Base-by-base conservation (phyloP, 257 asterid species). In the Solanum chilense region DNA sequence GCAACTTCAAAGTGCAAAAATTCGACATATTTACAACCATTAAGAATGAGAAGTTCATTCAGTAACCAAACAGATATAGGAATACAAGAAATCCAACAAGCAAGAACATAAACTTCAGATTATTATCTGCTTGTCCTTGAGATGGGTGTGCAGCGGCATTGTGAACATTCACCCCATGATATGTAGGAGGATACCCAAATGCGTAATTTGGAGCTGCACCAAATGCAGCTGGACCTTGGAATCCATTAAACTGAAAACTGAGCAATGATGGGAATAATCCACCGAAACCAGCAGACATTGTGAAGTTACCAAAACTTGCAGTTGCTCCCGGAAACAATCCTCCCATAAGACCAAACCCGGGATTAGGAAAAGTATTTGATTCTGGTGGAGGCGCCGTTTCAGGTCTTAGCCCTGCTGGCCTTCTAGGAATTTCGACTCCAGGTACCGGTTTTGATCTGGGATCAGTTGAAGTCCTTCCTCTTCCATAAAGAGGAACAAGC, bases 401-500 rank as follows among this genome's bases (percentile, higher is more conserved):
- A 6, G 96, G 95, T 85, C 99, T 92, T 90, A 91, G 98, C 58
- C 96, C 98, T 80, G 83, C 75, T 13, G 97, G 98, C 52, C 96
- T 94, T 77, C 91, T 89, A 29, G 99, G 99, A 45, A 95, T 88
- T 12, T 89, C 64, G n/a, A 93, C 52, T 7, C 93, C 94, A 0
- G 93, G 92, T 4, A 90, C 73, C 5, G 89, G 88, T 84, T 87
- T 90, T 4, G 93, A 88, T 89, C 94, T 92, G 1, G 93, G 93
- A 86, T 93, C 96, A 13, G 90, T 85, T 84, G 87, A 90, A 15
- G 94, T 52, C 87, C 94, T 94, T 14, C 99, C 99, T 88, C 98
- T 90, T 1, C 99, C 99, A 37, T 94, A 97, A 25, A 97, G 92
- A 21, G 99, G 99, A 41, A 97, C 92, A 73, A 97, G 73, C 86